Evolutionary conservation across 331 rosid species (phyloP).

Genomic region (Saraca asoca): DNA sequence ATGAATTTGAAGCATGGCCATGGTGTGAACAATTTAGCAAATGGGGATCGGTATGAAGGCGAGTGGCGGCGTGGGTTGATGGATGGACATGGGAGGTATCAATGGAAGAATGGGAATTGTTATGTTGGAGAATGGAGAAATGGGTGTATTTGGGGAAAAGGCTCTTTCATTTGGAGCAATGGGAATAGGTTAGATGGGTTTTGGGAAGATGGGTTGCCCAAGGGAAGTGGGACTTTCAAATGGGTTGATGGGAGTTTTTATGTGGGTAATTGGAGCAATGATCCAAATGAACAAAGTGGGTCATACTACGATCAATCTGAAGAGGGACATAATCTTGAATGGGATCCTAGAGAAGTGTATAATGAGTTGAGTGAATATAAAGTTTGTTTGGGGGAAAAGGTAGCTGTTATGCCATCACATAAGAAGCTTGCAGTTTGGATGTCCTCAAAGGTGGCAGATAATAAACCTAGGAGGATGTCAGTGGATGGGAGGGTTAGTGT

Average conservation of each 20-base stretch:
- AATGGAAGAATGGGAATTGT: conserved; percentile 63
- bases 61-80: conserved; percentile 65
- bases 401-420: conserved; percentile 68
- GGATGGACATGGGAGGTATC: conserved; percentile 71
- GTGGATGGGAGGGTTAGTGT: conserved; percentile 68
- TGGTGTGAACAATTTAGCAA: conserved; percentile 51
- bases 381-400: conserved; percentile 65
- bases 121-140: conserved; percentile 78
- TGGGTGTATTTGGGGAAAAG: conserved; percentile 68
- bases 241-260: conserved; percentile 69
- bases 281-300: conserved; percentile 54
- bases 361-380: conserved; percentile 39
- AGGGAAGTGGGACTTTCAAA: conserved; percentile 61
- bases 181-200: conserved; percentile 71
- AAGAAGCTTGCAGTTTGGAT: conserved; percentile 82
- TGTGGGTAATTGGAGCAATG: conserved; percentile 64
- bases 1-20: conserved; percentile 79
- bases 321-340: conserved; percentile 41
- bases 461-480: conserved; percentile 56
- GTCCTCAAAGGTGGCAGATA: conserved; percentile 54
- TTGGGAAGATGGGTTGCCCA: conserved; percentile 77
- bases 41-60: conserved; percentile 77
- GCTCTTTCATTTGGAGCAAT: conserved; percentile 57
- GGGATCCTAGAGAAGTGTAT: conserved; percentile 73
- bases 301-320: conserved; percentile 39